phyloP scores from a whole-genome alignment of 2,329 filamentous ascomycete species.

The Colletotrichum theobromicola region DNA sequence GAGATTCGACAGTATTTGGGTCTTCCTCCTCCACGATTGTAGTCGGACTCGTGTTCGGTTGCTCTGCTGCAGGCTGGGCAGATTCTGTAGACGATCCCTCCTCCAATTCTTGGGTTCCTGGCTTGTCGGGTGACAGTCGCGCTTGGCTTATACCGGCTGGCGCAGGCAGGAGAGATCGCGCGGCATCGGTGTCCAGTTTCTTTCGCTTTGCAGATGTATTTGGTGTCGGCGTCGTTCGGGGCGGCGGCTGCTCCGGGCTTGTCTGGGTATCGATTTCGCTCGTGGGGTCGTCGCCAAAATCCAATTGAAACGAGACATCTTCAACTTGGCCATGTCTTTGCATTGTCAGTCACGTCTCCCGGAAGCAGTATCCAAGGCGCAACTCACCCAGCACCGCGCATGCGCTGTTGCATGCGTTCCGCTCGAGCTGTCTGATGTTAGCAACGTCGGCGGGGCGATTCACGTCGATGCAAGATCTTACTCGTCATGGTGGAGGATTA shows the following conservation, averaged over 20 bases:
- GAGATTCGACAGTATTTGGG: background rate
- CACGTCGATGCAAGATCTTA: conserved; percentile 21
- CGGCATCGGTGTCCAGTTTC: conserved; percentile 31
- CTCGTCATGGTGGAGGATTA: conserved; percentile 36
- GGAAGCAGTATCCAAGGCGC: background rate
- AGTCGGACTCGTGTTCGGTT: conserved; percentile 22
- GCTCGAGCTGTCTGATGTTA: conserved; percentile 51
- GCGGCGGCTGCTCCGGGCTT: conserved; percentile 13
- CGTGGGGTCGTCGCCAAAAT: conserved; percentile 30
- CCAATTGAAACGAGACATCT: conserved; percentile 64
- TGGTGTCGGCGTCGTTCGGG: conserved; percentile 40
- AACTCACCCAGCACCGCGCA: conserved; percentile 67
- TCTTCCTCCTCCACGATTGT: background rate
- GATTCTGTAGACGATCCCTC: conserved; percentile 33
- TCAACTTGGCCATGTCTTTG: conserved; percentile 60
- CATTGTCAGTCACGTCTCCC: conserved; percentile 7
- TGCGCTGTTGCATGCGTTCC: conserved; percentile 68
- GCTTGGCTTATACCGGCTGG: conserved; percentile 18
- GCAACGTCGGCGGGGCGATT: background rate
- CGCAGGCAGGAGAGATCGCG: background rate
- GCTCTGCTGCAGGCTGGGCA: background rate
- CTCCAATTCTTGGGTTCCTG: conserved; percentile 32
- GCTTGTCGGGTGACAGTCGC: background rate
- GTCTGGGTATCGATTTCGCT: conserved; percentile 11
- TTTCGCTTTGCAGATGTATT: conserved; percentile 56